Evolutionary conservation across 495 filamentous ascomycete genomes (phyloP), one percentile per base, ranked within the genome.

Genomic region (Acidomyces sp.): DNA sequence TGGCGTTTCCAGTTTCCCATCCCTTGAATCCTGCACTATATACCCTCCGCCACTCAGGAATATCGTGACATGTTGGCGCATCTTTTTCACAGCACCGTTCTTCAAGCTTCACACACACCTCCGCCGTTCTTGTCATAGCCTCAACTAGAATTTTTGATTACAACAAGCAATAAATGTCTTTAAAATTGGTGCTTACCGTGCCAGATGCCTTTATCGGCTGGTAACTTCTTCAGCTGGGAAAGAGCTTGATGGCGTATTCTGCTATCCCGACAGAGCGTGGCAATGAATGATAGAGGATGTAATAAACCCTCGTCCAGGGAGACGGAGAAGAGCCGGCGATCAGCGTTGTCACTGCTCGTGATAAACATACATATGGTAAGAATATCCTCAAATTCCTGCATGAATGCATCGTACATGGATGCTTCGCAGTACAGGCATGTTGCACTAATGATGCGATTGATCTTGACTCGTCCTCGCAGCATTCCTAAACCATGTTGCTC

Each of bases 281-380:
- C 45, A 16, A 48, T 15, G 25, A 36, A 48, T 10, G n/a, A 36
- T 13, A 48, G 39, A 6, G 45, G 37, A 13, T 21, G 15, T 2
- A 48, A n/a, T 13, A 48, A 34, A 3, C 45, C 39, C 19, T 48
- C 45, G 27, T 48, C 45, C 18, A 43, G 19, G 11, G 45, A 36
- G 3, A 43, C 38, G 12, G 45, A 42, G 31, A 42, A 37, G 7
- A 48, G 24, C 3, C 31, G 15, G 15, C 26, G 5, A 10, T 48
- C 45, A 11, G 39, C 23, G 1, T 37, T 17, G 24, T 48, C 45
- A 16, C 24, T 42, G n/a, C 25, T 20, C n/a, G 37, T 35, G 31
- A 41, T 23, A 20, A 41, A 33, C 1, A 11, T 30, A 18, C 37
- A 42, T 12, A 43, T 37, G 16, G 20, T 25, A 6, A 48, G 32